These are phyloP conservation scores for Evernia prunastri DNA, from an alignment of 495 filamentous ascomycete species.

Conservation along the genomic window DNA sequence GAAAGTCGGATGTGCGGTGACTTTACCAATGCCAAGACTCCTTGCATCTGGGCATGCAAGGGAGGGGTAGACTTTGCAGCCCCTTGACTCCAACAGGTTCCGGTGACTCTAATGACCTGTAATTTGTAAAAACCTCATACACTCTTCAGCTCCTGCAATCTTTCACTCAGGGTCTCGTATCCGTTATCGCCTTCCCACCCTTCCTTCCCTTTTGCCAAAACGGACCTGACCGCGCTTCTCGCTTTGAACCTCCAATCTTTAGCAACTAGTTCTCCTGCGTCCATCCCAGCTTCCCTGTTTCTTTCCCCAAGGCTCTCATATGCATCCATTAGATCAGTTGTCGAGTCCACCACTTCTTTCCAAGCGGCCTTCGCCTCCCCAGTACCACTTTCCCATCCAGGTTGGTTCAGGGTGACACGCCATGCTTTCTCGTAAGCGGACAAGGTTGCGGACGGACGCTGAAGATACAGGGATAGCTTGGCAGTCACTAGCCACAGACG, in stretches of 20 bases:
- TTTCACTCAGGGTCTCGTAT: constrained; percentile 57
- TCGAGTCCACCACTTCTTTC: constrained; percentile 43
- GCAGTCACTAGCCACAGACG: constrained; percentile 69
- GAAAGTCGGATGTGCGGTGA: no score
- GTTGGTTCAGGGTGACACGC: constrained; percentile 55
- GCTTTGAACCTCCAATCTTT: constrained; percentile 81
- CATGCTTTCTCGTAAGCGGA: constrained; percentile 85
- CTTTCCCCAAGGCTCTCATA: constrained; percentile 44
- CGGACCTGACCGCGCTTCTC: constrained; percentile 68
- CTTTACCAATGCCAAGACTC: no score
- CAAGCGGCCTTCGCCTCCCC: constrained; percentile 44
- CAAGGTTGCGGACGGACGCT: constrained; percentile 61
- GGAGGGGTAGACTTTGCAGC: neutral
- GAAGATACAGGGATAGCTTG: constrained; percentile 61
- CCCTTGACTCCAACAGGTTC: neutral
- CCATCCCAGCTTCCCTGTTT: constrained; percentile 33
- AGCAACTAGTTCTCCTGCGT: constrained; percentile 39
- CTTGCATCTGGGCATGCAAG: no score
- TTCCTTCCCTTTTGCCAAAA: constrained; percentile 76
- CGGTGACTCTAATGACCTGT: no score
- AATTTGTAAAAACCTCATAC: neutral
- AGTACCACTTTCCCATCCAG: constrained; percentile 30
- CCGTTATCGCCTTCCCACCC: constrained; percentile 71
- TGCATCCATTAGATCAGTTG: constrained; percentile 43
- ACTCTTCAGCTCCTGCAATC: constrained; percentile 53